Conservation (phyloP, 2,329 filamentous ascomycete genomes). For the Neocucurbitaria cava region DNA sequence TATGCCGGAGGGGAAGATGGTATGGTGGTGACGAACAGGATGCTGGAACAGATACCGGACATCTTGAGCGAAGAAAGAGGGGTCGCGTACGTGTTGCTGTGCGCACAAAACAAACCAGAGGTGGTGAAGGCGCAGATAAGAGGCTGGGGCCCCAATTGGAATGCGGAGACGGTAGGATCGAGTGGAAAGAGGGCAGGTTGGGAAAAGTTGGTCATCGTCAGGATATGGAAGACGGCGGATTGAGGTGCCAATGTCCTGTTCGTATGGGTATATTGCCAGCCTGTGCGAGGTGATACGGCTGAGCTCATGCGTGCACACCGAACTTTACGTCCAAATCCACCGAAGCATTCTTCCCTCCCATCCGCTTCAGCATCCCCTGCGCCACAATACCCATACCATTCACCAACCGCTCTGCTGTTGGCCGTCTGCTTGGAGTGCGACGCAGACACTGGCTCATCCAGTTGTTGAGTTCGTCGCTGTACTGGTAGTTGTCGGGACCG, state of each 20-base stretch:
- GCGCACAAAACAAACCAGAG: slow-evolving; percentile 86
- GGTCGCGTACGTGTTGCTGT: slow-evolving; percentile 88
- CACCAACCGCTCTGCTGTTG: slow-evolving; percentile 14
- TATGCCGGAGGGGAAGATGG: slow-evolving; percentile 90
- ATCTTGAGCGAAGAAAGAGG: slow-evolving; percentile 70
- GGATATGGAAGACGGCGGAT: slow-evolving; percentile 70
- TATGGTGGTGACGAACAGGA: slow-evolving; percentile 88
- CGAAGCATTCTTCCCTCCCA: slow-evolving; percentile 23
- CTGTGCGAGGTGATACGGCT: too few relatives aligned
- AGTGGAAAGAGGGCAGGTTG: slow-evolving; percentile 91
- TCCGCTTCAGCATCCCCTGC: slow-evolving; percentile 17
- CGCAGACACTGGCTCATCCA: slow-evolving; percentile 34
- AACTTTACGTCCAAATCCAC: slow-evolving; percentile 29
- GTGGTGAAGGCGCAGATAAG: slow-evolving; percentile 70
- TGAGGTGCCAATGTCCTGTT: slow-evolving; percentile 1
- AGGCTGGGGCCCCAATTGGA: slow-evolving; percentile 70
- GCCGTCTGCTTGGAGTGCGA: slow-evolving; percentile 10
- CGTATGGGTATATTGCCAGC: background rate
- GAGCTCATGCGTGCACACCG: background rate
- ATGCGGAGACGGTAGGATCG: slow-evolving; percentile 75
- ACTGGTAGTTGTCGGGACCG: slow-evolving; percentile 16
- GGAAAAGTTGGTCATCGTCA: slow-evolving; percentile 90
- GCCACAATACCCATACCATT: slow-evolving; percentile 20
- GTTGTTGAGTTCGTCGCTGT: slow-evolving; percentile 32
- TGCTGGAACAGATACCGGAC: slow-evolving; percentile 73